A percentile compares a stretch with the other conserved stretches of the same genome.
phyloP scores from a whole-genome alignment of 2,329 filamentous ascomycete genomes.

The Xylaria sp. region DNA sequence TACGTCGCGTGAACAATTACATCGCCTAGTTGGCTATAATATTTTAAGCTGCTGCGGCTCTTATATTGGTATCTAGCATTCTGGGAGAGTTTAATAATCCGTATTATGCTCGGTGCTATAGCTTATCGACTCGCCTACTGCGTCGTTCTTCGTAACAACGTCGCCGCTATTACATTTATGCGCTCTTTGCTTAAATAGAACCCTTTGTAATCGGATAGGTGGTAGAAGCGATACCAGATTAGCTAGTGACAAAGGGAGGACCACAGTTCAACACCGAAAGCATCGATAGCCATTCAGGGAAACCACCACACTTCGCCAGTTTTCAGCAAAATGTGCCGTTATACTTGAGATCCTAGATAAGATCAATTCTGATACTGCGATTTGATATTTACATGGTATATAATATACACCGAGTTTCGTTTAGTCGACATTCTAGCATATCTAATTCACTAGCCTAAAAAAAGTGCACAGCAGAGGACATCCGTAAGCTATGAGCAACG shows the following conservation, averaged over 20 bases:
- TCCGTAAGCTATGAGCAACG: no score
- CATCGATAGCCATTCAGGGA: slow-evolving; percentile 22
- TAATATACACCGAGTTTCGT: not conserved
- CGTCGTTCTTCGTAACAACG: not conserved
- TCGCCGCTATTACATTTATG: not conserved
- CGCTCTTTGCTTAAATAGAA: not conserved
- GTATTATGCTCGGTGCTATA: not conserved
- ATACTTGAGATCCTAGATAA: not conserved
- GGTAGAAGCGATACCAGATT: not conserved
- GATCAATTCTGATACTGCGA: not conserved
- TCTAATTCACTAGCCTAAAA: no score
- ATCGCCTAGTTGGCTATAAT: not conserved
- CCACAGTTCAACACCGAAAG: slow-evolving; percentile 1
- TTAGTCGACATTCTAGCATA: not conserved
- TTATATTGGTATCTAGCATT: not conserved
- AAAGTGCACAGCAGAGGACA: no score
- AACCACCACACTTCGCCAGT: no score
- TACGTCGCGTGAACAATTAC: no score
- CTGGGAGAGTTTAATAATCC: not conserved
- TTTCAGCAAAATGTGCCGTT: slow-evolving; percentile 5
- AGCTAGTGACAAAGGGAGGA: slow-evolving; percentile 9
- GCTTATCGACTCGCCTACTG: not conserved
- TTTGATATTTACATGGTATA: not conserved
- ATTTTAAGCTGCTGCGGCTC: not conserved
- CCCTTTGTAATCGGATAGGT: not conserved